Base-by-base conservation (phyloP, 2,329 filamentous ascomycete genomes). In the Passalora sequoiae region DNA sequence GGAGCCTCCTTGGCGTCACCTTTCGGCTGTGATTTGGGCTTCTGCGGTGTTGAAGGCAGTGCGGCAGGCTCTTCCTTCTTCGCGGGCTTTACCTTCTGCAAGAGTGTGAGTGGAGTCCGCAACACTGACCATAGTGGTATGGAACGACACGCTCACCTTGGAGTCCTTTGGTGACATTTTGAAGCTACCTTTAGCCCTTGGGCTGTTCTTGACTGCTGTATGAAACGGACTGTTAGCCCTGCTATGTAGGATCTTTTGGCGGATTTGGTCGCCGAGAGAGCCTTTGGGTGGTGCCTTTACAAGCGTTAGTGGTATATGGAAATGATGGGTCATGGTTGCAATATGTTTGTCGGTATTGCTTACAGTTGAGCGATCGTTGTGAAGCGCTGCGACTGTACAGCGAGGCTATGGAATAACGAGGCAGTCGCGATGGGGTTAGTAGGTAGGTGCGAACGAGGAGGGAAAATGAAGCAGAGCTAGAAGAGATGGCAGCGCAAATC, bases 101-200 rank as follows among this genome's bases (percentile, higher is more conserved):
- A 36, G 15, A 35, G 15, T 2, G 30, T 42, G 6, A 40, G 38
- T 24, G 28, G 16, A 5, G 4, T 5, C 9, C 22, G 24, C 19
- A n/a, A n/a, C 6, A 13, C 16, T n/a, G 17, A 15, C 19, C n/a
- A n/a, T n/a, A n/a, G n/a, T 28, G 29, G 9, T 39, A 25, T 27
- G 13, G 13, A 32, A 13, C 13, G 10, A 24, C 25, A 19, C 21
- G 28, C 43, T 38, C 29, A 53, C 53, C 45, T 53, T 48, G 13
- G 44, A 30, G n/a, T 31, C 49, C 30, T 60, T 61, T 2, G 57
- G 55, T 33, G 59, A 51, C 40, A 42, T 42, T 22, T 32, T 29
- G 38, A 21, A 4, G 19, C n/a, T 9, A 4, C 3, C 20, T 3
- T 33, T 19, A 7, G 30, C 9, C 6, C n/a, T 30, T 7, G 3